A percentile compares a stretch with the other conserved stretches of the same genome.
phyloP scores from a whole-genome alignment of 2,329 filamentous ascomycete genomes.

The Knufia petricola region DNA sequence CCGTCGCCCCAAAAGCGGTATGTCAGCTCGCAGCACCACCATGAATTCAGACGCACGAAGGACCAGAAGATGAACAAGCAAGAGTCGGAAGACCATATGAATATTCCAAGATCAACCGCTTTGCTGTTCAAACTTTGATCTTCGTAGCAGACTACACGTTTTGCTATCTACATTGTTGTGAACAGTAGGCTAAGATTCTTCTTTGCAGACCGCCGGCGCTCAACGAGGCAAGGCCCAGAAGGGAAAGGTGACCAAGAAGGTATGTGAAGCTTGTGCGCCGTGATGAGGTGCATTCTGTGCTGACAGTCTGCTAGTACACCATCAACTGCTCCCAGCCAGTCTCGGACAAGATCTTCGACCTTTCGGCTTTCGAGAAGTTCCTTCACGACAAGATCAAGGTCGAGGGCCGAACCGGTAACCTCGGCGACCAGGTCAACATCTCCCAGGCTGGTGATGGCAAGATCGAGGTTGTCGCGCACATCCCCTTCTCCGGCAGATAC shows the following conservation, averaged over 20 bases:
- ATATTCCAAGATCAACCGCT: constrained; percentile 76
- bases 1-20: constrained; percentile 8
- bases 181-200: constrained; percentile 87
- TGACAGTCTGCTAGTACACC: constrained; percentile 59
- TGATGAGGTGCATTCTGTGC: too few relatives aligned
- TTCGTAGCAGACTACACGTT: constrained; percentile 21
- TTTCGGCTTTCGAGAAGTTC: constrained; percentile 99
- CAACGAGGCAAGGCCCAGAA: constrained; percentile 32
- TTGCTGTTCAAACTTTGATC: constrained; percentile 62
- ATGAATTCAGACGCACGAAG: not conserved
- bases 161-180: constrained; percentile 9
- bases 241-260: constrained; percentile 40
- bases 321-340: constrained; percentile 99
- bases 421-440: constrained; percentile 87
- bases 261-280: constrained; percentile 24
- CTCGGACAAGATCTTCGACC: constrained; percentile 99
- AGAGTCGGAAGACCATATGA: constrained; percentile 34
- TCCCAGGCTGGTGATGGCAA: constrained; percentile 89
- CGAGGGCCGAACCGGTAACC: constrained; percentile 94
- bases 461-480: constrained; percentile 95
- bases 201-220: constrained; percentile 35
- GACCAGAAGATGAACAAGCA: not conserved
- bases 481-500: constrained; percentile 96
- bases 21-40: not conserved
- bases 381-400: constrained; percentile 99